These are phyloP conservation scores for Orbilia oligospora DNA, from an alignment of 2,329 filamentous ascomycete genomes.

Conservation along the genomic window DNA sequence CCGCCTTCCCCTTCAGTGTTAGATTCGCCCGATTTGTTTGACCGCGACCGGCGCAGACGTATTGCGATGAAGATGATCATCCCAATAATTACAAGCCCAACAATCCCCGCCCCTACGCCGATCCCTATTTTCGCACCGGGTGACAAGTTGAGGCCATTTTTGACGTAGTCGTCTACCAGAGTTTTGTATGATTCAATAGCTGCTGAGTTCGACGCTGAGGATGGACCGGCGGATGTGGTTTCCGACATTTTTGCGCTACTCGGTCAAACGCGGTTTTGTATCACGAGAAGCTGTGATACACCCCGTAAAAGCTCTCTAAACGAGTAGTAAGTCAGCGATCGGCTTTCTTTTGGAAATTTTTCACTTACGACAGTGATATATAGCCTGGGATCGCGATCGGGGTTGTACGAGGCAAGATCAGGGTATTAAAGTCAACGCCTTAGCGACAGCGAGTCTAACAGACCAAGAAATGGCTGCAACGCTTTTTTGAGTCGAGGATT, in stretches of 20 bases:
- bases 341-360: too few species aligned
- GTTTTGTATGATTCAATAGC: conserved; percentile 30
- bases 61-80: conserved; percentile 44
- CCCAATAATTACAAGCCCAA: conserved; percentile 45
- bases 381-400: too few species aligned
- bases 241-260: conserved; percentile 3
- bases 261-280: too few species aligned
- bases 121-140: conserved; percentile 44
- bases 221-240: neutral
- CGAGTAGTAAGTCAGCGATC: too few species aligned
- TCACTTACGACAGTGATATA: too few species aligned
- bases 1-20: neutral
- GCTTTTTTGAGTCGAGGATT: too few species aligned
- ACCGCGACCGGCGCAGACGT: conserved; percentile 30
- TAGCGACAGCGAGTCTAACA: too few species aligned
- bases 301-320: too few species aligned
- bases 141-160: conserved; percentile 40
- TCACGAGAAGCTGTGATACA: too few species aligned
- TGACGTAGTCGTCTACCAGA: conserved; percentile 38
- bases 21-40: neutral
- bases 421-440: too few species aligned
- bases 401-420: too few species aligned
- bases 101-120: conserved; percentile 34
- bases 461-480: too few species aligned
- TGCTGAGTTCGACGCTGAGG: conserved; percentile 3